Evolutionary conservation across 805 yeast genomes (phyloP).

Genomic region (Pichia nakasei): DNA sequence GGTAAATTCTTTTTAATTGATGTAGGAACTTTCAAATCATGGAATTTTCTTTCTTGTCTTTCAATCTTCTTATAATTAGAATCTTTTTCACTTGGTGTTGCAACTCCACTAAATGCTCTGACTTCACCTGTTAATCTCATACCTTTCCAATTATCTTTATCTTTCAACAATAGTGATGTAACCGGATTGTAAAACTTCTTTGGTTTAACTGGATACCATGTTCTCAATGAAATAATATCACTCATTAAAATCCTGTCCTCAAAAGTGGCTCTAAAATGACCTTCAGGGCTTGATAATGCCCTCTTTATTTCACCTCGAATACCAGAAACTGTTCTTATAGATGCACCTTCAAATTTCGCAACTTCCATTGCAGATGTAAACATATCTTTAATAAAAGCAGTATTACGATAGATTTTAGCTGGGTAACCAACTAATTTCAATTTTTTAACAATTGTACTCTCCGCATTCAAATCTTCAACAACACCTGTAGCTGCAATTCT

Average conservation of each 20-base stretch:
- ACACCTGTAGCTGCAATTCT: constrained; percentile 96
- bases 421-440: constrained; percentile 94
- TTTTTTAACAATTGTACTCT: constrained; percentile 89
- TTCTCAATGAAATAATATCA: constrained; percentile 81
- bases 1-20: constrained; percentile 72
- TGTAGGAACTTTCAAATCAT: constrained; percentile 80
- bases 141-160: constrained; percentile 89
- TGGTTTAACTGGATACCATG: constrained; percentile 94
- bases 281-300: constrained; percentile 90
- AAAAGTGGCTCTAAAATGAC: constrained; percentile 91
- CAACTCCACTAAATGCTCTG: constrained; percentile 60
- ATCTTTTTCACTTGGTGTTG: constrained; percentile 47
- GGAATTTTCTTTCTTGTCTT: constrained; percentile 76
- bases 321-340: constrained; percentile 93
- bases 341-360: constrained; percentile 97
- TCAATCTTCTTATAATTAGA: constrained; percentile 63
- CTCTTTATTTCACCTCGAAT: constrained; percentile 96
- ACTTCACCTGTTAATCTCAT: constrained; percentile 94
- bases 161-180: constrained; percentile 68
- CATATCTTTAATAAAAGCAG: constrained; percentile 97
- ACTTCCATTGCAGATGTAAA: constrained; percentile 87
- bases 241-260: constrained; percentile 91
- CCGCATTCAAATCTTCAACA: constrained; percentile 85
- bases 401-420: constrained; percentile 84
- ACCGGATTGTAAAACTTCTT: constrained; percentile 94